Evolutionary conservation across 73 alveolate species (phyloP).

Genomic region (Blepharisma stoltei): DNA sequence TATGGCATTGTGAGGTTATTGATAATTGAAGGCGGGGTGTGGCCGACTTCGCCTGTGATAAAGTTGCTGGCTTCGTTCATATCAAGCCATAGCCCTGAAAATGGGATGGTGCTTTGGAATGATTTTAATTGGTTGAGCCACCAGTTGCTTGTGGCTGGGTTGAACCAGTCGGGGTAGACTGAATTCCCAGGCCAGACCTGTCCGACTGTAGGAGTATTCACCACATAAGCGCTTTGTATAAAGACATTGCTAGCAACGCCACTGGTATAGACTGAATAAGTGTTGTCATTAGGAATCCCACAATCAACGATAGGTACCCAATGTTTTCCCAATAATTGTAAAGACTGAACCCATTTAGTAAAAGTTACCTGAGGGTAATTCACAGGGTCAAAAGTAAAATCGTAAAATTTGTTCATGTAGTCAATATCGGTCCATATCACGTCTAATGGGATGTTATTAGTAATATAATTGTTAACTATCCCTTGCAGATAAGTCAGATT

Average conservation of each 20-base stretch:
- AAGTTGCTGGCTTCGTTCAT: constrained; percentile 92
- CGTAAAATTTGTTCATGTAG: constrained; percentile 80
- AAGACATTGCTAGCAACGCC: constrained; percentile 75
- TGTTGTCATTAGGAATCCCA: constrained; percentile 73
- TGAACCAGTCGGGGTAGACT: constrained; percentile 86
- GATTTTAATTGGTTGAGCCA: constrained; percentile 64
- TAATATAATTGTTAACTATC: constrained; percentile 54
- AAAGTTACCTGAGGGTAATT: constrained; percentile 40
- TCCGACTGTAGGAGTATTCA: constrained; percentile 68
- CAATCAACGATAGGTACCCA: constrained; percentile 94
- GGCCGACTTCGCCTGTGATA: constrained; percentile 59
- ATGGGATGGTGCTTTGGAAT: constrained; percentile 53
- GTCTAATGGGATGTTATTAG: constrained; percentile 84
- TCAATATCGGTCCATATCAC: constrained; percentile 97
- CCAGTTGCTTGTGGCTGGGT: constrained; percentile 62
- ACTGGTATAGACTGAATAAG: constrained; percentile 49
- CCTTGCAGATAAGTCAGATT: constrained; percentile 54
- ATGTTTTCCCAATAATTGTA: constrained; percentile 50
- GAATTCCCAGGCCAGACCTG: constrained; percentile 96
- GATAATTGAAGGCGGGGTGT: constrained; percentile 54
- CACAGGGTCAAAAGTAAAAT: constrained; percentile 53
- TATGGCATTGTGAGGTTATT: constrained; percentile 59
- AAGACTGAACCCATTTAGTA: constrained; percentile 25
- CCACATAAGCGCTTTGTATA: constrained; percentile 57
- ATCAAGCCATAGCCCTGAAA: constrained; percentile 96